Base-by-base conservation (phyloP, 768 basidiomycete species). In the Boletus rubropictus region DNA sequence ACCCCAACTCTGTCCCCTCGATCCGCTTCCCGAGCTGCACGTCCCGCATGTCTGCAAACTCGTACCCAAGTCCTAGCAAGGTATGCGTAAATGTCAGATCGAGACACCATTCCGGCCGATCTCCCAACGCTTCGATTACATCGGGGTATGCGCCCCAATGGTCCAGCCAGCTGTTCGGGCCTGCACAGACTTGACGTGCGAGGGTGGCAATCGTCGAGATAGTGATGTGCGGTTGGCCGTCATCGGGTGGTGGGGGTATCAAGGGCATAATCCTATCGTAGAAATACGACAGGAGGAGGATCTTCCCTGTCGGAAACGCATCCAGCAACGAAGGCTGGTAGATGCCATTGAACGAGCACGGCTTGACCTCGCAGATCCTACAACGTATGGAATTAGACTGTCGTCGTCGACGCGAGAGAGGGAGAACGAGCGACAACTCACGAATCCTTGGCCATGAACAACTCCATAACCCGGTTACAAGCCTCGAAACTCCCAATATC, bases 11-110 rank as follows among this genome's bases (percentile, higher is more conserved):
- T 3, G 94, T 95, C 18, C 83, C 89, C 24, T 73, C 73, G 38
- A 98, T 78, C 74, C 86, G 79, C 74, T 97, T 98, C 58, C 86
- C 95, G 21, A 95, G 78, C 68, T 65, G 71, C 28, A 90, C 80
- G 51, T 83, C 75, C 50, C 92, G 65, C 17, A 67, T 72, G 34
- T 79, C 82, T 12, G 68, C 74, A 63, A 98, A 84, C 71, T 94
- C 96, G 68, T 98, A 99, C 25, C 95, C 95, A 2, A 91, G 72
- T 49, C 86, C 74, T 47, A 98, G 66, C 51, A 99, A 65, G 39
- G 81, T 84, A 60, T 96, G 82, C 93, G 92, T 90, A 66, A 95
- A 99, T 35, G 90, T 97, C 60, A 98, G 66, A 64, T 99, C 95
- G 33, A 97, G 76, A 65, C 96, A 99, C 75, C 86, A 94, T 72